phyloP scores from a whole-genome alignment of 805 yeast species.

The Nakazawaea wyomingensis region DNA sequence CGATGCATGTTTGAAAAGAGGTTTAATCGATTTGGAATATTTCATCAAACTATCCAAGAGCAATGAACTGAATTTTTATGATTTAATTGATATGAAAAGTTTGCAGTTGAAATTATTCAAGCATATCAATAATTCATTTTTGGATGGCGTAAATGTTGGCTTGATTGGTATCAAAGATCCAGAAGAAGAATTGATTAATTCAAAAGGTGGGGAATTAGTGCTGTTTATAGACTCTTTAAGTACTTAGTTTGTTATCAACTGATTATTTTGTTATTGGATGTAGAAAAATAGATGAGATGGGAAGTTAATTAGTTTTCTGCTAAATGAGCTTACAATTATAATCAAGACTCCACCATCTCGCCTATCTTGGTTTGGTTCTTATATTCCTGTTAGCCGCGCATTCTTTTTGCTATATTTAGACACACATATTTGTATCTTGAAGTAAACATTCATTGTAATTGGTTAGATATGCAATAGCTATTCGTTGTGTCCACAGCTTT shows the following conservation, averaged over 20 bases:
- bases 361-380: no score
- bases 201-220: neutral
- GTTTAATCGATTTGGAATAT: conserved; percentile 35
- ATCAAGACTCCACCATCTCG: no score
- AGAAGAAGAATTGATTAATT: neutral
- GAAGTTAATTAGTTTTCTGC: no score
- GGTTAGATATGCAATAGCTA: no score
- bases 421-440: no score
- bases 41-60: conserved; percentile 1
- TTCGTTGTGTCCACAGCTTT: no score
- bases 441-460: no score
- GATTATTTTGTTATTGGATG: no score
- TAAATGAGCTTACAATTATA: no score
- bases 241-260: neutral
- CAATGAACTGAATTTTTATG: conserved; percentile 12
- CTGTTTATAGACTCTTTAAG: neutral
- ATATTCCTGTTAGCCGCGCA: no score
- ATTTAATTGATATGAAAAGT: conserved; percentile 16
- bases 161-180: neutral
- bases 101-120: conserved; percentile 15
- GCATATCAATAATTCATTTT: conserved; percentile 15
- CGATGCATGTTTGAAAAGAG: conserved; percentile 51
- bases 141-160: conserved; percentile 7
- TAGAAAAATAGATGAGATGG: no score
- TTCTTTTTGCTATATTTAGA: no score